Evolutionary conservation across 1,284 basidiomycete genomes (phyloP), one percentile per base, ranked within the genome.

Genomic region (Tilletia caries): DNA sequence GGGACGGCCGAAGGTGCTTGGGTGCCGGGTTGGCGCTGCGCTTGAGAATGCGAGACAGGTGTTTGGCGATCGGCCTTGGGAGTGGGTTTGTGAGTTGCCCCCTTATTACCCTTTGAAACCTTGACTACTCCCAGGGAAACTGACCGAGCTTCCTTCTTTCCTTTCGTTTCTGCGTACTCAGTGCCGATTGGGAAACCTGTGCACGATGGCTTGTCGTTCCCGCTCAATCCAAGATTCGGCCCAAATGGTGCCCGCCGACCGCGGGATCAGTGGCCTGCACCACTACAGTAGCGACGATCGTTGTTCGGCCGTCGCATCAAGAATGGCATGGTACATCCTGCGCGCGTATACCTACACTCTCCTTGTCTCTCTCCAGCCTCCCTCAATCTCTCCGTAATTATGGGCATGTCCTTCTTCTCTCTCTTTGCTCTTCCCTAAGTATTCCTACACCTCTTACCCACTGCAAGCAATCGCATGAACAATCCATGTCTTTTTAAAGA

Each of bases 181-280:
- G 58, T 92, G 66, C 92, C 91, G 6, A 86, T 92, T 41, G 89
- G 89, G 29, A 84, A 83, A 33, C 86, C 85, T 18, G 82, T 84
- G 60, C 85, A 85, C 65, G 89, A 92, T 76, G 92, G 91, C 0
- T 71, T 91, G 41, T 82, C 84, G 43, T 93, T 89, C 79, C 86
- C 86, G 20, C 85, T 87, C 13, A 93, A 93, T 77, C 91, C 91
- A 46, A 86, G 91, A 25, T 92, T 91, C 83, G 89, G 90, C 76
- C 73, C 79, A 1, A 86, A 89, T 67, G 91, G 92, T 44, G 84
- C 87, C 50, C 90, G 89, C 89, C 84, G 86, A 67, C 86, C 86
- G 74, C 86, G 92, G 50, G 84, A 82, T 32, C 88, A 91, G 68
- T 93, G 91, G 92, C 91, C 91, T 0, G 58, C 44, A 23, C 32